Evolutionary conservation across 306 rosid genomes (phyloP).

Genomic region (Sicyos baderoa): DNA sequence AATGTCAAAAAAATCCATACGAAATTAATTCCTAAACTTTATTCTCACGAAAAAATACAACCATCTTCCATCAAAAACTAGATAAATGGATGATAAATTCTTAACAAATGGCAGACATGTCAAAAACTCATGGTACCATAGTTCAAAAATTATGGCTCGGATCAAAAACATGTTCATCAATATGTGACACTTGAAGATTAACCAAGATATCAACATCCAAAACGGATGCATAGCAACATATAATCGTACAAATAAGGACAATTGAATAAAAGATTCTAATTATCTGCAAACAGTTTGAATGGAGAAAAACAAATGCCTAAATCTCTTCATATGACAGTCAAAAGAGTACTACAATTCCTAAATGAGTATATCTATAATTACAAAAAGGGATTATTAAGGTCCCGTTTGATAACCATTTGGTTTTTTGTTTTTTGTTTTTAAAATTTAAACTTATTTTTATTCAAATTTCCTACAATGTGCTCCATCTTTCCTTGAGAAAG

Average conservation of each 20-base stretch:
- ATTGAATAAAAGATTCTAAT: background rate
- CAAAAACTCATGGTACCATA: background rate
- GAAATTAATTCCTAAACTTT: no score
- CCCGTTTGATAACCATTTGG: no score
- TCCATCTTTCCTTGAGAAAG: no score
- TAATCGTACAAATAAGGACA: conserved; percentile 3
- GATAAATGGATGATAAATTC: background rate
- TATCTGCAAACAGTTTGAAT: background rate
- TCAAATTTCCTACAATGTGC: no score
- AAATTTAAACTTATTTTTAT: no score
- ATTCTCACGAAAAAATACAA: no score
- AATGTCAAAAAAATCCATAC: no score
- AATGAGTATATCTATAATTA: conserved; percentile 8
- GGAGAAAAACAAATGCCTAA: conserved; percentile 11
- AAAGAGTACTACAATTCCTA: conserved; percentile 8
- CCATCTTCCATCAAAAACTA: background rate
- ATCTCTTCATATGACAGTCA: conserved; percentile 4
- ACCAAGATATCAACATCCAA: background rate
- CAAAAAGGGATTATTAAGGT: conserved; percentile 4
- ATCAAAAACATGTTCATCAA: background rate
- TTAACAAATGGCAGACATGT: background rate
- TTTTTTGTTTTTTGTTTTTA: no score
- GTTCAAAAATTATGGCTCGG: background rate
- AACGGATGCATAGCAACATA: background rate
- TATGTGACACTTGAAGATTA: background rate